Evolutionary conservation across 352 stramenopile genomes (phyloP).

Genomic region (Phytopythium sindhum): DNA sequence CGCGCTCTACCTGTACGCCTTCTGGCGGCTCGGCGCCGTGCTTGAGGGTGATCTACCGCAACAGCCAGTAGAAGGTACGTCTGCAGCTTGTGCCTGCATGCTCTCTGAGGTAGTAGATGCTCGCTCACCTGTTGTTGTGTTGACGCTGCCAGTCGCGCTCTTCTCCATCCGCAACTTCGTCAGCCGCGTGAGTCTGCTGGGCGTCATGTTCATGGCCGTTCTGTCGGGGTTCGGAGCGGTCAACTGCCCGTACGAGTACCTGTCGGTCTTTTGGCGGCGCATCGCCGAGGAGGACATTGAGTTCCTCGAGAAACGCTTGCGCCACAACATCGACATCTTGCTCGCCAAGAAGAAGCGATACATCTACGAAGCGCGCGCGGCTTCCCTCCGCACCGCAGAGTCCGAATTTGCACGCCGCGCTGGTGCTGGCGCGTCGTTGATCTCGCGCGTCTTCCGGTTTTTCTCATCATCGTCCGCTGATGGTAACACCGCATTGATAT

Average conservation of each 20-base stretch:
- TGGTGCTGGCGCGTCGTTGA: slow-evolving; percentile 25
- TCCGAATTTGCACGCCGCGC: slow-evolving; percentile 12
- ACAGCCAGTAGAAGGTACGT: slow-evolving; percentile 45
- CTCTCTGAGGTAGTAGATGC: background rate
- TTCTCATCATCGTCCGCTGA: slow-evolving; percentile 26
- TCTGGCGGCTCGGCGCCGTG: slow-evolving; percentile 64
- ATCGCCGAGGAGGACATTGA: slow-evolving; percentile 80
- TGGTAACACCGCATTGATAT: background rate
- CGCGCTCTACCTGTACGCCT: slow-evolving; percentile 63
- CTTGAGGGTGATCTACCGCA: slow-evolving; percentile 38
- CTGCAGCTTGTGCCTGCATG: background rate
- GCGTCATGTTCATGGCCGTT: slow-evolving; percentile 80
- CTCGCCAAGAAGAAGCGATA: slow-evolving; percentile 83
- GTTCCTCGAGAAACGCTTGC: slow-evolving; percentile 74
- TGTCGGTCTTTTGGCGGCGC: slow-evolving; percentile 77
- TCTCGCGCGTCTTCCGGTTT: slow-evolving; percentile 28
- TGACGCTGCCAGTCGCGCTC: slow-evolving; percentile 25
- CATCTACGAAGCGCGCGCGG: slow-evolving; percentile 40
- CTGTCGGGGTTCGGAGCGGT: slow-evolving; percentile 81
- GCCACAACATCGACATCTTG: slow-evolving; percentile 80
- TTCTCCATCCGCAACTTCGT: slow-evolving; percentile 83
- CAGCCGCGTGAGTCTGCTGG: slow-evolving; percentile 75
- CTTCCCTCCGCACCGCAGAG: slow-evolving; percentile 12
- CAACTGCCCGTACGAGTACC: slow-evolving; percentile 84
- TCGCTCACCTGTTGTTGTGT: slow-evolving; percentile 9